Evolutionary conservation across 768 basidiomycete species (phyloP), one percentile per base, ranked within the genome.

Genomic region (Wakefieldia striispora): DNA sequence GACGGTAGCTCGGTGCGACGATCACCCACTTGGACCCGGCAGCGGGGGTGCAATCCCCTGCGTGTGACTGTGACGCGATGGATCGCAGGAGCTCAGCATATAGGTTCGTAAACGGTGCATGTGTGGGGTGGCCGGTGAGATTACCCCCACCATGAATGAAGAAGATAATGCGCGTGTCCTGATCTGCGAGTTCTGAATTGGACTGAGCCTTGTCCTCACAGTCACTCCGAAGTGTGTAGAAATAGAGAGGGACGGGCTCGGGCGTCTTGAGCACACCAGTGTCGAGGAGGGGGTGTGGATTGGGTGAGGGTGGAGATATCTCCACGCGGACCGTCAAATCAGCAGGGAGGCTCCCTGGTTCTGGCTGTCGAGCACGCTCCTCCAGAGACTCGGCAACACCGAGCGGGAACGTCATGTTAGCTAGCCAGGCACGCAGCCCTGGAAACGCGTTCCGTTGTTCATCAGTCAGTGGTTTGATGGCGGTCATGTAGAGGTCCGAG

Each of bases 311-410:
- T 1, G 43, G 24, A 3, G 16, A 17, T 13, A 57, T 58, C 35
- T 63, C 61, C 7, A 62, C 24, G 16, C 17, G 44, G 11, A 45
- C 46, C 0, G 41, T 48, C 24, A 63, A 12, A 21, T 60, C 61
- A 4, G 35, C 19, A 0, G 61, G 58, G 24, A 60, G 2, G 40
- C 0, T 8, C 14, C 14, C 47, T 0, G 42, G 42, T 3, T 37
- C 41, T 10, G 45, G 60, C 6, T 4, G 21, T 17, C 39, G 47
- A 1, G 49, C 39, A 14, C 60, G 60, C 11, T 59, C 35, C 1
- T 62, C 57, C 9, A 59, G 13, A 16, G 60, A 62, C 26, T 42
- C 39, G 24, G 49, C 36, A 3, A 24, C 23, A 33, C 49, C 49
- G 1, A 26, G 16, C 5, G 40, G 37, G 3, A 16, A 0, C 1